These are phyloP conservation scores for Yarrowia divulgata DNA, from an alignment of 805 yeast species.

Conservation along the genomic window DNA sequence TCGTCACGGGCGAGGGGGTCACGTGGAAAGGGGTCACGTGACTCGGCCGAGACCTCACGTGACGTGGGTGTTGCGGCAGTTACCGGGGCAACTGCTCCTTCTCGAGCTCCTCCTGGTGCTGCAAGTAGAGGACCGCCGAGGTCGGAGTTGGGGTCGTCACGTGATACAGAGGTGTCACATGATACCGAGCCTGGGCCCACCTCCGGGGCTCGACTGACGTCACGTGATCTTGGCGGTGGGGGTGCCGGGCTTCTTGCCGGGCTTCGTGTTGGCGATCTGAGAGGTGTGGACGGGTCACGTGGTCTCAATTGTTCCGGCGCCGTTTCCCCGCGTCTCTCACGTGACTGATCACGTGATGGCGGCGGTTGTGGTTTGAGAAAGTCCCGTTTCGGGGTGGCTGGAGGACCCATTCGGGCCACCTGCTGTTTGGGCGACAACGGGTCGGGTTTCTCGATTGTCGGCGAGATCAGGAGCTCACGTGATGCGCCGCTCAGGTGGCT, in stretches of 20 bases:
- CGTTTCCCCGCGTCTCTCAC: neutral
- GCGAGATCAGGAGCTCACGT: neutral
- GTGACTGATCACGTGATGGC: constrained; percentile 27
- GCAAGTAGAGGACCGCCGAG: neutral
- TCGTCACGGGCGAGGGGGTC: constrained; percentile 6
- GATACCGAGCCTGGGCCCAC: neutral
- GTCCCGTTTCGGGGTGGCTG: constrained; percentile 12
- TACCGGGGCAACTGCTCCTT: constrained; percentile 14
- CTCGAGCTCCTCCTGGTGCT: neutral
- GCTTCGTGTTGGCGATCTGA: constrained; percentile 4
- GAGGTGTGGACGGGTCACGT: neutral
- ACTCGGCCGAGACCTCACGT: neutral
- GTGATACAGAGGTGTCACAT: neutral
- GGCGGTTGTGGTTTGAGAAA: constrained; percentile 21
- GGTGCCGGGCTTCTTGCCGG: constrained; percentile 21
- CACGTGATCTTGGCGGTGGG: neutral
- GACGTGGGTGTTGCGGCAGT: neutral
- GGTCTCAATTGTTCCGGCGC: neutral
- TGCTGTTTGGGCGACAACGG: constrained; percentile 8
- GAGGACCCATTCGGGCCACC: neutral
- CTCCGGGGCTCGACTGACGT: neutral
- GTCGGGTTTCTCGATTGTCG: neutral
- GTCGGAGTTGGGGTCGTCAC: neutral
- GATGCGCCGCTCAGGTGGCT: neutral
- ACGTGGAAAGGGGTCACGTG: neutral